phyloP scores from a whole-genome alignment of 1,139 yeast species.

The Diutina sp. region DNA sequence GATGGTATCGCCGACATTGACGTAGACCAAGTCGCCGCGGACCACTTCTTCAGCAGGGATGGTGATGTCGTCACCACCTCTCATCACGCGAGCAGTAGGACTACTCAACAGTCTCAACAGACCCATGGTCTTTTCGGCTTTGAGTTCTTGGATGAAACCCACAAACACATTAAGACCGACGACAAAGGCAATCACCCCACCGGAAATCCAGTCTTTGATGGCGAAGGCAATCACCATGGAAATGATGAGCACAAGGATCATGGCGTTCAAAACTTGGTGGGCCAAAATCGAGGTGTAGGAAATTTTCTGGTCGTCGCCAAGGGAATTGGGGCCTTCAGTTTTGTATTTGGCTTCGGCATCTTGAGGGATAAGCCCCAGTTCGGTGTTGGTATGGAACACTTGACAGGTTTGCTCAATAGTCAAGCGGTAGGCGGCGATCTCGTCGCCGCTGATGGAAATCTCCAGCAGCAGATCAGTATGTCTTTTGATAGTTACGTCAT shows the following conservation, averaged over 20 bases:
- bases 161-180: conserved; percentile 53
- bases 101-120: conserved; percentile 57
- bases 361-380: conserved; percentile 33
- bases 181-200: conserved; percentile 70
- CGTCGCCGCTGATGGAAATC: background rate
- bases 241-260: conserved; percentile 63
- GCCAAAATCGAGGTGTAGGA: conserved; percentile 46
- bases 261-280: conserved; percentile 68
- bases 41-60: conserved; percentile 60
- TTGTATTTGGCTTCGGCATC: conserved; percentile 10
- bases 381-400: conserved; percentile 22
- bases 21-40: conserved; percentile 61
- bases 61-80: conserved; percentile 48
- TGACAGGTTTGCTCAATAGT: conserved; percentile 7
- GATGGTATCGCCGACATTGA: conserved; percentile 65
- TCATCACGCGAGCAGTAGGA: conserved; percentile 58
- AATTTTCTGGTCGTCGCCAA: conserved; percentile 50
- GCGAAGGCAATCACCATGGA: conserved; percentile 70
- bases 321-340: conserved; percentile 42
- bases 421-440: conserved; percentile 8
- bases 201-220: conserved; percentile 69
- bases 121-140: conserved; percentile 76
- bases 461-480: background rate
- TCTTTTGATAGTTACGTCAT: background rate
- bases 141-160: conserved; percentile 59